Base-by-base conservation (phyloP, 2,329 filamentous ascomycete genomes). In the Cladophialophora chaetospira region DNA sequence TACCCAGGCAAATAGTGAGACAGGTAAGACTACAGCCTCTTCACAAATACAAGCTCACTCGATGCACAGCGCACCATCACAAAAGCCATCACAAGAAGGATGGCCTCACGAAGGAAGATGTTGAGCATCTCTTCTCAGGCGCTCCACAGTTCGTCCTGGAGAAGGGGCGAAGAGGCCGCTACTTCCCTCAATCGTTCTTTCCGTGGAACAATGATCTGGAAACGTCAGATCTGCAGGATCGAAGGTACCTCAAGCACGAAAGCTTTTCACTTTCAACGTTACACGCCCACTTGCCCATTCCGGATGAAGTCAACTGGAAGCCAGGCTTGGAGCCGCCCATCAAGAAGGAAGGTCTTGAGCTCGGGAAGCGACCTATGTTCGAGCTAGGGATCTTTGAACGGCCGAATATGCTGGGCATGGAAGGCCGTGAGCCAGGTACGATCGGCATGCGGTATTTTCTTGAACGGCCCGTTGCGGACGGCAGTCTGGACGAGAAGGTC, bases 361-460 rank as follows among this genome's bases (percentile, higher is more conserved):
- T 66, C 2, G 59, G 62, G 10, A 75, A 69, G 59, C 65, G 72
- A 49, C 71, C 74, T 3, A 71, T 72, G 2, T 77, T 77, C 53
- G 75, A 77, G 38, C 61, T 76, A 2, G 74, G 74, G 2, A 69
- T 76, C 10, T 77, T 75, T 47, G 77, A 80, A 62, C 69, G 77
- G 1, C 77, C 77, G 0, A 79, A 77, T 55, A 79, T 80, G 77
- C 68, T 78, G 3, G 72, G 70, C 15, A 69, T 71, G 11, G 73
- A 75, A 17, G 77, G 76, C 5, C 69, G 70, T 23, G 77, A 79
- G 57, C 71, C 72, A 0, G 78, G 78, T 0, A 77, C 76, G 1
- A 65, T 78, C 9, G 77, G 77, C 0, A 73, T 77, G 49, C 73
- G 75, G 28, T 69, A 78, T 65, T 80, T 75, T 52, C 68, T 80